Evolutionary conservation across 2,329 filamentous ascomycete species (phyloP).

Genomic region (Curvularia eragrostidis): DNA sequence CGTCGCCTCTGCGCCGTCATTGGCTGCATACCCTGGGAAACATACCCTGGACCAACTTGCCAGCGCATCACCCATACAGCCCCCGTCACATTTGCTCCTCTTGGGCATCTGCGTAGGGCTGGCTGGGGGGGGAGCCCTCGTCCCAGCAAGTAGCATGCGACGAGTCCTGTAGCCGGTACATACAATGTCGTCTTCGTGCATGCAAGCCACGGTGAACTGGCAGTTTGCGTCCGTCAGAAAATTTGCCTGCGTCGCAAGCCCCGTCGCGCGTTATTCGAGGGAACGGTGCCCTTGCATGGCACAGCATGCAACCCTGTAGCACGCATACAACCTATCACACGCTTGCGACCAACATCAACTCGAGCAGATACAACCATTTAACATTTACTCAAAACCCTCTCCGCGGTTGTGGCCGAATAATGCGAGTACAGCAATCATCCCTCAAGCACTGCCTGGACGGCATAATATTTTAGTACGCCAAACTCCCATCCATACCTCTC

Average conservation of each 20-base stretch:
- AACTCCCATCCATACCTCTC: conserved; percentile 18
- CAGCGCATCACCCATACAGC: conserved; percentile 38
- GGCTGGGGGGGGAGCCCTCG: conserved; percentile 15
- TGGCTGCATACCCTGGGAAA: conserved; percentile 14
- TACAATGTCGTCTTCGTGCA: neutral
- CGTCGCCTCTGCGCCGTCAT: conserved; percentile 15
- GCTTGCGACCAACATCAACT: neutral
- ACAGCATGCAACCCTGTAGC: neutral
- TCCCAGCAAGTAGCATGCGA: conserved; percentile 23
- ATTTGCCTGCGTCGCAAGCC: neutral
- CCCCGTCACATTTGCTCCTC: conserved; percentile 8
- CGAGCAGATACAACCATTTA: neutral
- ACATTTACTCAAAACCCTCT: neutral
- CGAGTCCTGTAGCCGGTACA: conserved; percentile 1
- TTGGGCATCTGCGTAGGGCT: conserved; percentile 20
- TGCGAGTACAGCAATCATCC: conserved; percentile 9
- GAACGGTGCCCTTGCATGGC: conserved; percentile 1
- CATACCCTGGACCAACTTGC: conserved; percentile 25
- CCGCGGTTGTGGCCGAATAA: conserved; percentile 3
- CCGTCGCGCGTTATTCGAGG: conserved; percentile 5
- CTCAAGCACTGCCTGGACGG: neutral
- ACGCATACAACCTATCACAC: conserved; percentile 1
- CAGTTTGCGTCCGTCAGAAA: conserved; percentile 11
- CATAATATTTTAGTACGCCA: conserved; percentile 23
- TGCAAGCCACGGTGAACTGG: conserved; percentile 27